Evolutionary conservation across 2,329 filamentous ascomycete genomes (phyloP), one percentile per base, ranked within the genome.

Genomic region (Ascochyta lentis): DNA sequence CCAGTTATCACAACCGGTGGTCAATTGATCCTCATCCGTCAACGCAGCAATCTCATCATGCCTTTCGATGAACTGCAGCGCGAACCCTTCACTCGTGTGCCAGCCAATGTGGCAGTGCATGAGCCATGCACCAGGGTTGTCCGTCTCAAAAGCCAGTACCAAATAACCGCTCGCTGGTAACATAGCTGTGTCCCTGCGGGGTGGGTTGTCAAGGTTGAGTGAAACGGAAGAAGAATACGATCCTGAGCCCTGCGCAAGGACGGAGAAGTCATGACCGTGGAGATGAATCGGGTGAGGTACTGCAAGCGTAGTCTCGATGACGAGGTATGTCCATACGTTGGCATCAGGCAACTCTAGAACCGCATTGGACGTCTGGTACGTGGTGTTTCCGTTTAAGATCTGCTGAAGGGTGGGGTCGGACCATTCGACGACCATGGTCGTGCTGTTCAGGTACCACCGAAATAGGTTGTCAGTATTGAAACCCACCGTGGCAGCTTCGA

Each of bases 371-470:
- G 70, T 66, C 3, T 57, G 63, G 48, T 68, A 76, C 0, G 74
- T 65, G 6, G 69, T 71, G 42, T 67, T 64, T 33, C 73, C 70
- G 24, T 71, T 60, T 15, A 74, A 34, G 29, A 79, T 66, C 43
- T 73, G 69, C 10, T 69, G 53, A 0, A 78, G 65, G 0, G 77
- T 78, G 0, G 78, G 77, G 42, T 79, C 63, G 3, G 50, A 60
- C 73, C 75, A 80, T 6, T 77, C 65, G 6, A 72, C 66, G 1
- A 68, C 37, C 67, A 80, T 76, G 15, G 73, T 74, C 1, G 71
- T 77, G 56, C 72, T 75, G 51, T 74, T 73, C 9, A 80, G 62
- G 39, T 67, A 72, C 78, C 77, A 80, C 12, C 74, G 71, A 70
- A 74, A 77, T 9, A 79, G 60, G 19, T 66, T 72, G 23, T 77